phyloP scores from a whole-genome alignment of 2,329 filamentous ascomycete genomes.

The Xylaria sp. region DNA sequence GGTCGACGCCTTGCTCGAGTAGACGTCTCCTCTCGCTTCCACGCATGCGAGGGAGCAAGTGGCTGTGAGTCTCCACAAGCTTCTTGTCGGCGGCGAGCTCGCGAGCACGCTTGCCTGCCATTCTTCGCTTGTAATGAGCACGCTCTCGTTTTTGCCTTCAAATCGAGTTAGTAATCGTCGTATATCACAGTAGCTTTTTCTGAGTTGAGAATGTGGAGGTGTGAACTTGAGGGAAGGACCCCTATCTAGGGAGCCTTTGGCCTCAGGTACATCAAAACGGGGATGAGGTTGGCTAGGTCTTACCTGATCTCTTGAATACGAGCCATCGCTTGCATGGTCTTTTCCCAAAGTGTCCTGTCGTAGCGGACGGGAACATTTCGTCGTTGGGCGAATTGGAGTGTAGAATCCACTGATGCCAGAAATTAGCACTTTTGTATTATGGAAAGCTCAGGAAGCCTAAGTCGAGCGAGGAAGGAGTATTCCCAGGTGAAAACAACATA shows the following conservation, averaged over 20 bases:
- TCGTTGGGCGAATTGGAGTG: constrained; percentile 89
- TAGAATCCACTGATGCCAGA: constrained; percentile 77
- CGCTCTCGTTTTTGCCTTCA: constrained; percentile 75
- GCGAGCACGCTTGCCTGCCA: constrained; percentile 88
- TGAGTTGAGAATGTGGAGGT: background rate
- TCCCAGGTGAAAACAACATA: constrained; percentile 11
- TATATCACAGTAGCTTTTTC: background rate
- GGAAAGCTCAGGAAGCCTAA: background rate
- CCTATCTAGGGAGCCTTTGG: background rate
- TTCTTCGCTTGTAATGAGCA: constrained; percentile 92
- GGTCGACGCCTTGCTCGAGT: constrained; percentile 47
- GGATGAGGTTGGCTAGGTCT: background rate
- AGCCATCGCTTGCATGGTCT: constrained; percentile 92
- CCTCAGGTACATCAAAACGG: background rate
- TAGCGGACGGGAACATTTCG: constrained; percentile 96
- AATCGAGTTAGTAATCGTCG: constrained; percentile 19
- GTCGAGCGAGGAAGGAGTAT: background rate
- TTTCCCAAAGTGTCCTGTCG: constrained; percentile 89
- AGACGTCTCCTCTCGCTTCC: constrained; percentile 70
- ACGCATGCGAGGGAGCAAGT: constrained; percentile 82
- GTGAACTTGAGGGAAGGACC: background rate
- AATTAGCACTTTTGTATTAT: constrained; percentile 22
- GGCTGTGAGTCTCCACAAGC: constrained; percentile 90
- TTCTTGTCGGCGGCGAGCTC: constrained; percentile 84
- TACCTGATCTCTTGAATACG: constrained; percentile 55